phyloP scores from a whole-genome alignment of 495 filamentous ascomycete species.

The Chaetomium fimeti region DNA sequence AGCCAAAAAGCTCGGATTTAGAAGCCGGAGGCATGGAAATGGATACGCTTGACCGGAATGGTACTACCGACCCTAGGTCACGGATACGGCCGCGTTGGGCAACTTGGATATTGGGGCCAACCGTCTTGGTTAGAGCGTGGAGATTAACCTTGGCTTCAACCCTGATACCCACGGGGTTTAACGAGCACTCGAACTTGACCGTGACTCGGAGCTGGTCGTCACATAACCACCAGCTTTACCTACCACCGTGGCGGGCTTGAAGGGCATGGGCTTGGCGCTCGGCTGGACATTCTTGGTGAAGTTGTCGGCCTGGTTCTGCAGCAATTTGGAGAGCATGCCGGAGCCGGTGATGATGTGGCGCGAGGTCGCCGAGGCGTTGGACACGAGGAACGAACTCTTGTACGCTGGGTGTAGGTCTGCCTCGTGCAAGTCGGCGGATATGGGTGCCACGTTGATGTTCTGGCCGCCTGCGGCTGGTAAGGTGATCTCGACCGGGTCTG shows the following conservation, averaged over 20 bases:
- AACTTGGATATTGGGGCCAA: too few relatives aligned
- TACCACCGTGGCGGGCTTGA: constrained; percentile 79
- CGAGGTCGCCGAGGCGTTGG: constrained; percentile 84
- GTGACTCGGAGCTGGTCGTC: too few relatives aligned
- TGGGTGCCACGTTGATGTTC: constrained; percentile 69
- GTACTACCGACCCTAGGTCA: too few relatives aligned
- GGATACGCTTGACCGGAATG: too few relatives aligned
- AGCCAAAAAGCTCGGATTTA: too few relatives aligned
- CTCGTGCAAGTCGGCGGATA: constrained; percentile 74
- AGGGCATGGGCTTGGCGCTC: constrained; percentile 73
- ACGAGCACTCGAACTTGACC: too few relatives aligned
- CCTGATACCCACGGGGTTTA: too few relatives aligned
- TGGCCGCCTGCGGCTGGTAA: constrained; percentile 72
- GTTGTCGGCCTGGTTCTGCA: constrained; percentile 71
- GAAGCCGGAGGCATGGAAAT: too few relatives aligned
- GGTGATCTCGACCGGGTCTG: constrained; percentile 88
- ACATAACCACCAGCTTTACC: too few relatives aligned
- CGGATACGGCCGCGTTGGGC: too few relatives aligned
- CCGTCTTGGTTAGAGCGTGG: too few relatives aligned
- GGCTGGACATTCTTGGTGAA: constrained; percentile 80
- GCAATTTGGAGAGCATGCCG: constrained; percentile 68
- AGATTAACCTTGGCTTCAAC: too few relatives aligned
- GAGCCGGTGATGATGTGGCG: constrained; percentile 89
- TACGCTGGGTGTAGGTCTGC: constrained; percentile 87
- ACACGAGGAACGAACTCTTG: constrained; percentile 78